These are phyloP conservation scores for Pharus latifolius DNA, from an alignment of 176 grass and related monocot species.

Conservation along the genomic window DNA sequence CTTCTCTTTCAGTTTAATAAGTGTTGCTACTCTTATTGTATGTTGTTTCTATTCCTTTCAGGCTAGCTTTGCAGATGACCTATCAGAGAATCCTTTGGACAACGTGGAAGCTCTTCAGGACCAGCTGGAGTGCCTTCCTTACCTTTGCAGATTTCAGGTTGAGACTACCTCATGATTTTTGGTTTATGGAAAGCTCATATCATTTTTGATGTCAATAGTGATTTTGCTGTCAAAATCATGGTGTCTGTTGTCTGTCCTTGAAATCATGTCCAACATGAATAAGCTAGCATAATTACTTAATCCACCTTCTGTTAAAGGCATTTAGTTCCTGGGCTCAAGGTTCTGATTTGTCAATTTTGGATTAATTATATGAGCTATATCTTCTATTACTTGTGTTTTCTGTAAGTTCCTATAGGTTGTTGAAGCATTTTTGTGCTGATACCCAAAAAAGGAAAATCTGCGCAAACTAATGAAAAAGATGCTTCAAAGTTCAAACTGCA, in stretches of 20 bases:
- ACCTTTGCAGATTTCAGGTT: conserved; percentile 99
- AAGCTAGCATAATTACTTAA: not conserved
- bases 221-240: conserved; percentile 1
- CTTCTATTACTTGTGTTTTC: not conserved
- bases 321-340: not conserved
- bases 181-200: not conserved
- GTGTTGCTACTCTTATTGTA: conserved; percentile 6
- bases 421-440: not conserved
- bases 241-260: not conserved
- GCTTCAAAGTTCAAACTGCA: not conserved
- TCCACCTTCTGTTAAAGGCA: not conserved
- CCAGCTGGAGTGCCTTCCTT: conserved; percentile 94
- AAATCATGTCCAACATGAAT: not conserved
- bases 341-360: not conserved
- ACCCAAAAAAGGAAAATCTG: not conserved
- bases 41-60: conserved; percentile 32
- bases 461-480: not conserved
- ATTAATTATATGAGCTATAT: not conserved
- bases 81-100: conserved; percentile 87
- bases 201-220: not conserved
- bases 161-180: conserved; percentile 8
- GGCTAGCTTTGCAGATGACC: conserved; percentile 58
- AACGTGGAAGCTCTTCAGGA: conserved; percentile 94
- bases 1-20: not conserved
- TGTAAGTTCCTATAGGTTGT: not conserved